Evolutionary conservation across 116 monocot genomes (phyloP).

Genomic region (Papilionanthe hybrid): DNA sequence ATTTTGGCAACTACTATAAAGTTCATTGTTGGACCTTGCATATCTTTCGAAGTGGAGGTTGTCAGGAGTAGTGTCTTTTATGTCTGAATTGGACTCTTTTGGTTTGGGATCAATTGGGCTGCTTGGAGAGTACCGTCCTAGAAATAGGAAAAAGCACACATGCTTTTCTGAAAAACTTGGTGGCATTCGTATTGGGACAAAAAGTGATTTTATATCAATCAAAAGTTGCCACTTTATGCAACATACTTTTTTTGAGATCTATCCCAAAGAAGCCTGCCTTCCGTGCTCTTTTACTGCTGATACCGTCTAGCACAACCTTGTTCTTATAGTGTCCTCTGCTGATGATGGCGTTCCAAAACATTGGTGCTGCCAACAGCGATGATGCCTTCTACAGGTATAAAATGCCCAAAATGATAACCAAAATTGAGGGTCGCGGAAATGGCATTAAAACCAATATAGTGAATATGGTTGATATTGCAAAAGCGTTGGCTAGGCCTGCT

Average conservation of each 20-base stretch:
- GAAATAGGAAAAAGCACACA: conserved; percentile 12
- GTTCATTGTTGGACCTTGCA: neutral
- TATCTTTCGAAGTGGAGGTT: conserved; percentile 21
- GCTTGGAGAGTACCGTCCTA: conserved; percentile 25
- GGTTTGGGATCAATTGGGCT: conserved; percentile 26
- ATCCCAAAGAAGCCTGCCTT: neutral
- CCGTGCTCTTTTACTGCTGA: neutral
- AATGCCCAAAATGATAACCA: conserved; percentile 33
- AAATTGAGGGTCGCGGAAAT: conserved; percentile 39
- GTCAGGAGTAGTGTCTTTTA: conserved; percentile 19
- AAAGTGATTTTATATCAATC: too few relatives aligned
- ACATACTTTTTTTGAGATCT: conserved; percentile 3
- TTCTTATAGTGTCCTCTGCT: neutral
- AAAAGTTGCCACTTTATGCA: conserved; percentile 15
- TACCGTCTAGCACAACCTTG: neutral
- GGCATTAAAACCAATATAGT: conserved; percentile 33
- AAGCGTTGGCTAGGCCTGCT: conserved; percentile 21
- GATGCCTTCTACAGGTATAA: conserved; percentile 39
- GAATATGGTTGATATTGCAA: conserved; percentile 33
- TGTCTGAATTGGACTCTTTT: conserved; percentile 19
- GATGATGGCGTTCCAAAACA: conserved; percentile 29
- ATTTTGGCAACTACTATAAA: neutral
- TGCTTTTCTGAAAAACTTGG: neutral
- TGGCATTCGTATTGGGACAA: neutral
- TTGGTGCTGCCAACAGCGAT: conserved; percentile 30